phyloP scores from a whole-genome alignment of 345 rosid genomes.

The Citrus trifoliata region DNA sequence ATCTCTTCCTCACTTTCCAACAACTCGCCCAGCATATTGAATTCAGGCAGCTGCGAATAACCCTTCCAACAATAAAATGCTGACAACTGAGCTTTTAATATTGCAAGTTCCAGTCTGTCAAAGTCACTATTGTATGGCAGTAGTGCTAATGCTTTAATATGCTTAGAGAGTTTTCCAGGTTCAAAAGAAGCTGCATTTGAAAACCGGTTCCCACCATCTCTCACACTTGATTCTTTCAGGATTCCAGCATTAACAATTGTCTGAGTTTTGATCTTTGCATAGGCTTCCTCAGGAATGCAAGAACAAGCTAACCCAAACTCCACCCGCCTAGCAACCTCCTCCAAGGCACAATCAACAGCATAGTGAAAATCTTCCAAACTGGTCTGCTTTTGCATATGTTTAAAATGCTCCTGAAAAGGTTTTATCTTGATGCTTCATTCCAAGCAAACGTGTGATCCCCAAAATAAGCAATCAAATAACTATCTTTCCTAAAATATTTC shows the following conservation, averaged over 20 bases:
- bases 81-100: conserved; percentile 47
- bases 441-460: conserved; percentile 78
- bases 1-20: conserved; percentile 45
- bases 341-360: conserved; percentile 70
- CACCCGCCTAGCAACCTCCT: conserved; percentile 68
- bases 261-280: conserved; percentile 42
- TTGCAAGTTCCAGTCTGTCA: conserved; percentile 49
- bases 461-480: conserved; percentile 58
- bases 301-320: conserved; percentile 72
- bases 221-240: conserved; percentile 36
- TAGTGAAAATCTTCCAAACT: conserved; percentile 34
- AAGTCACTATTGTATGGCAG: conserved; percentile 26
- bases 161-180: conserved; percentile 48
- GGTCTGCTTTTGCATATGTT: conserved; percentile 63
- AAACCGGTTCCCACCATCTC: conserved; percentile 47
- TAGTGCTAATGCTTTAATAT: conserved; percentile 44
- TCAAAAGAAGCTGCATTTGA: conserved; percentile 44
- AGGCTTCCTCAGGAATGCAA: conserved; percentile 54
- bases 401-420: conserved; percentile 57
- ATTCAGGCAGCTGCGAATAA: conserved; percentile 48
- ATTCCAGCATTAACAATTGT: conserved; percentile 57
- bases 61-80: conserved; percentile 76
- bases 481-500: conserved; percentile 53
- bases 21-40: conserved; percentile 39
- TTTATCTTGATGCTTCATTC: conserved; percentile 60